These are phyloP conservation scores for Inonotus obliquus DNA, from an alignment of 1,284 basidiomycete genomes.

Conservation along the genomic window DNA sequence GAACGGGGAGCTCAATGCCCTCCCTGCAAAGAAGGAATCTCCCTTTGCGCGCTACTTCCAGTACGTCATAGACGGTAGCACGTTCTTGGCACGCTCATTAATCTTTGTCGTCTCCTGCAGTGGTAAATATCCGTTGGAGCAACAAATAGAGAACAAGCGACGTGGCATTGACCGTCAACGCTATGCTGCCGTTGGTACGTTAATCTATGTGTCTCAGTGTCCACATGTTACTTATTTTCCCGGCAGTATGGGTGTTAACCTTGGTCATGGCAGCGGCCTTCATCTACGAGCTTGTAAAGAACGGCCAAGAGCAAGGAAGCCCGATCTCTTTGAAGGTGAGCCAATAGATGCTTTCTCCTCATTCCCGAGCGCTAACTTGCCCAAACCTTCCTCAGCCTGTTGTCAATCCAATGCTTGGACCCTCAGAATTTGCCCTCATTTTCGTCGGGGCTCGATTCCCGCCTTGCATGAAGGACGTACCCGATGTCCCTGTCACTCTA, in stretches of 20 bases:
- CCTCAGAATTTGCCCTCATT: slow-evolving; percentile 80
- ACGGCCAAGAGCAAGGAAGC: slow-evolving; percentile 67
- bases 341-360: not conserved
- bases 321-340: slow-evolving; percentile 77
- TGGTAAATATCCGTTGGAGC: slow-evolving; percentile 67
- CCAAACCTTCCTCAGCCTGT: slow-evolving; percentile 44
- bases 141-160: slow-evolving; percentile 81
- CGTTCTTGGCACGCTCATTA: not conserved
- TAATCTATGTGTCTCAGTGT: slow-evolving; percentile 20
- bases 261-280: slow-evolving; percentile 67
- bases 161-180: slow-evolving; percentile 79
- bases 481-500: slow-evolving; percentile 54
- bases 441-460: slow-evolving; percentile 91
- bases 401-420: slow-evolving; percentile 92
- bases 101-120: not conserved
- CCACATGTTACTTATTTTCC: not conserved
- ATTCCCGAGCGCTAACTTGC: slow-evolving; percentile 27
- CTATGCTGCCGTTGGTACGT: slow-evolving; percentile 70
- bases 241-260: slow-evolving; percentile 57
- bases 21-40: slow-evolving; percentile 36
- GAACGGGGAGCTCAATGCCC: slow-evolving; percentile 24
- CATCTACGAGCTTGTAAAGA: slow-evolving; percentile 76
- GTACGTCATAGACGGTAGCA: not conserved
- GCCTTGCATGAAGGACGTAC: slow-evolving; percentile 78
- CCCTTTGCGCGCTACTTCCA: slow-evolving; percentile 38